Base-by-base conservation (phyloP, 1,139 yeast species). In the Sugiyamaella xylanicola region DNA sequence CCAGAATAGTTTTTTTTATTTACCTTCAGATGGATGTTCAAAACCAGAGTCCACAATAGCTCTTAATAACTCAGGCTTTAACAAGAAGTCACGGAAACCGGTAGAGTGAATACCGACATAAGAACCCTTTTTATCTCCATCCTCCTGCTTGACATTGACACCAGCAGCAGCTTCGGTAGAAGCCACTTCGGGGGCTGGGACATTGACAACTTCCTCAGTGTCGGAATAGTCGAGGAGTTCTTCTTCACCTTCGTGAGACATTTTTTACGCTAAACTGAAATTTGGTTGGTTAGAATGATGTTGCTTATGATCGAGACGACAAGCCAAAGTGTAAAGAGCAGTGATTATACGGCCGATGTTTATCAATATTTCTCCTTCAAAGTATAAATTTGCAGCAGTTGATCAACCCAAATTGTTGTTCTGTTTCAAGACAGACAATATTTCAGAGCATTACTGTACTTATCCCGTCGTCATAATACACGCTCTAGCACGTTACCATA, bases 41-140 rank as follows among this genome's bases (percentile, higher is more conserved):
- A 93, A 93, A 81, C 99, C 99, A 80, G 97, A 91, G 77, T 93
- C 99, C 66, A 93, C 96, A 72, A 93, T 93, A 63, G 99, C 99
- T 77, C 99, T 87, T 68, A 93, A 82, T 67, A 93, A 82, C 76
- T 93, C 99, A 25, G 98, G 97, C 79, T 93, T 93, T 74, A 93
- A 82, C 70, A 93, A 79, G 77, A 93, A 93, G 77, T 93, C 99
- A 77, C 96, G 90, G 85, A 93, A 93, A 73, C 98, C 97, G 62
- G 98, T 92, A 64, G 98, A 93, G 75, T 93, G 98, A 69, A 91
- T 89, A 71, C 98, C 98, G 60, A 92, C 98, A 69, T 93, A 93
- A 52, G 98, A 91, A 68, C 99, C 99, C 76, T 93, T 92, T 76
- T 92, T 89, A 74, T 89, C 96, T 54, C 80, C 84, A 58, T 80